Percentiles rank a stretch among this genome's conserved stretches.
These are phyloP conservation scores for Neoarthrinium moseri DNA, from an alignment of 2,329 filamentous ascomycete species.

Conservation along the genomic window DNA sequence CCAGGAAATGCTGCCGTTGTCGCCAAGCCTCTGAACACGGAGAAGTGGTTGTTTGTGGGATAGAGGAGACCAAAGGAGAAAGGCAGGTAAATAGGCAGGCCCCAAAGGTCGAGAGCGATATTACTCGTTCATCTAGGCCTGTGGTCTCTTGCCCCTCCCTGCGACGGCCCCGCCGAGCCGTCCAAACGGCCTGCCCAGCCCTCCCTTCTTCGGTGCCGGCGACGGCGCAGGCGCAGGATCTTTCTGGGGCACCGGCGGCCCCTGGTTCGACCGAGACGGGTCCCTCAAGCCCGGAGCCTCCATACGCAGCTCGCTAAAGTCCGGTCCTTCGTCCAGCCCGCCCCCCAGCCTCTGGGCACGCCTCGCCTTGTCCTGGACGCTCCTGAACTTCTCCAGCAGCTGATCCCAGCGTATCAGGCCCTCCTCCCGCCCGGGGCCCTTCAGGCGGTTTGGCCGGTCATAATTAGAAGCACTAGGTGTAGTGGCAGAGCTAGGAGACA, in stretches of 20 bases:
- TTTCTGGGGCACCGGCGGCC: constrained; percentile 47
- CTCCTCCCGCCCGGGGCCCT: constrained; percentile 67
- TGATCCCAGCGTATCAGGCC: constrained; percentile 87
- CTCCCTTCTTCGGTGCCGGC: constrained; percentile 58
- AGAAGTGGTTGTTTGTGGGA: too few relatives aligned
- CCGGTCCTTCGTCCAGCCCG: constrained; percentile 44
- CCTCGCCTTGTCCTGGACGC: constrained; percentile 82
- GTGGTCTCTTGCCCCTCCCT: constrained; percentile 57
- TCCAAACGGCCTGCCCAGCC: constrained; percentile 67
- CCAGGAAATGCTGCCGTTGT: too few relatives aligned
- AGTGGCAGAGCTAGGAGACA: constrained; percentile 39
- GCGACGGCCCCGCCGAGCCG: constrained; percentile 70
- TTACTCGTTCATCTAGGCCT: too few relatives aligned
- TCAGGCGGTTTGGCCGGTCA: constrained; percentile 75
- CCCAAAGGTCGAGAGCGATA: too few relatives aligned
- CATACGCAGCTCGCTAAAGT: constrained; percentile 40
- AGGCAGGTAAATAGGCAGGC: too few relatives aligned
- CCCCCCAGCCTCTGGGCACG: constrained; percentile 63
- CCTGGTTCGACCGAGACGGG: constrained; percentile 25
- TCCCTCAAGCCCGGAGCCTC: constrained; percentile 34
- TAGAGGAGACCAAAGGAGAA: too few relatives aligned
- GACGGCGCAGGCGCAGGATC: constrained; percentile 44
- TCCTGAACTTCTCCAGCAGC: constrained; percentile 89
- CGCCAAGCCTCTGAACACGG: too few relatives aligned
- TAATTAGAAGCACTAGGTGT: constrained; percentile 55